Percentiles rank a stretch among this genome's conserved stretches.
phyloP scores from a whole-genome alignment of 805 yeast species.

The Wickerhamiella dianesei region DNA sequence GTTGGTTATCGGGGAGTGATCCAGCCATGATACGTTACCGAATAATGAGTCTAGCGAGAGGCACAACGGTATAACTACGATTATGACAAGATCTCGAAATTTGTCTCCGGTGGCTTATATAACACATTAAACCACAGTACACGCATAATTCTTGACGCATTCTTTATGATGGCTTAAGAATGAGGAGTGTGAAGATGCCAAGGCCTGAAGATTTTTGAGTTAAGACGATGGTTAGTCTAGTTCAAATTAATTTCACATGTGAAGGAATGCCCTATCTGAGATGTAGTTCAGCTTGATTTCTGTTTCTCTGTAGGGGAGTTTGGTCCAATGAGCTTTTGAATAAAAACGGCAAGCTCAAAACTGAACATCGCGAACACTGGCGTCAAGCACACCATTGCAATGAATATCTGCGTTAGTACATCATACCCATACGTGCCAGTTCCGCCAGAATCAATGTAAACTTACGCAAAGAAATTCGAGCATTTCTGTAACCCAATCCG shows the following conservation, averaged over 20 bases:
- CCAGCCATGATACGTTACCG: background rate
- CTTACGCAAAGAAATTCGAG: constrained; percentile 14
- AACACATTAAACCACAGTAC: no score
- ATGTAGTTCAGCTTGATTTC: background rate
- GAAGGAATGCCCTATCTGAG: no score
- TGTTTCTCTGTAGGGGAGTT: background rate
- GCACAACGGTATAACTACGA: background rate
- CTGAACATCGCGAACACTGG: constrained; percentile 17
- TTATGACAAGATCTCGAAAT: background rate
- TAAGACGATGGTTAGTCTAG: no score
- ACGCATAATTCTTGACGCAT: no score
- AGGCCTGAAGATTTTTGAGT: no score
- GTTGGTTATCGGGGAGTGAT: background rate
- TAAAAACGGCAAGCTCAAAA: constrained; percentile 14
- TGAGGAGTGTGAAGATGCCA: no score
- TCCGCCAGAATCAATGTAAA: background rate
- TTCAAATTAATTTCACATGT: no score
- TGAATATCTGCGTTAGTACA: constrained; percentile 12
- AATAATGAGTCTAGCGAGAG: background rate
- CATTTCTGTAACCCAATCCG: background rate
- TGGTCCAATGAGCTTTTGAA: background rate
- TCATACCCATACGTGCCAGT: no score
- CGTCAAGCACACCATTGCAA: constrained; percentile 33
- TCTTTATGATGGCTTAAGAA: no score
- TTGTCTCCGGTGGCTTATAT: no score